Evolutionary conservation across 768 basidiomycete genomes (phyloP).

Genomic region (Pulveroboletus frians): DNA sequence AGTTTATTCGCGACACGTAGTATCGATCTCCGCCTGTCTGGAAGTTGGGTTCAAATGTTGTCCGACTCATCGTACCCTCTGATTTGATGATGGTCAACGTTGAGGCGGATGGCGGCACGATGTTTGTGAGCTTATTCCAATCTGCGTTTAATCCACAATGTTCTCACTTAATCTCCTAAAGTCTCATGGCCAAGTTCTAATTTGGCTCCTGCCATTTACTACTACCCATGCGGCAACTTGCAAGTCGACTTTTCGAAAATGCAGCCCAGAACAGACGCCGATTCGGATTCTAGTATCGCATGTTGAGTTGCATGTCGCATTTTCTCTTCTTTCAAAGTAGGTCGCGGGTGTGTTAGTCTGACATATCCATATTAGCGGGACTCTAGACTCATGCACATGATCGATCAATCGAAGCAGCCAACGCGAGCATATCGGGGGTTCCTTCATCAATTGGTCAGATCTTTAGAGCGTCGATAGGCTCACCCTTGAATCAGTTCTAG

Average conservation of each 20-base stretch:
- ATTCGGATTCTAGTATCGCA: constrained; percentile 13
- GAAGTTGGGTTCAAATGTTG: neutral
- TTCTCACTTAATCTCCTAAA: no score
- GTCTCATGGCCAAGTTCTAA: neutral
- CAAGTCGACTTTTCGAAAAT: neutral
- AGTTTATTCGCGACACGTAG: neutral
- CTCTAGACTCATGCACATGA: constrained; percentile 3
- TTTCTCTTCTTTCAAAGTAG: neutral
- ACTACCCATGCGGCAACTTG: no score
- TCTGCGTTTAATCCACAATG: neutral
- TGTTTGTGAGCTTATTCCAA: no score
- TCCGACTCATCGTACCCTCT: neutral
- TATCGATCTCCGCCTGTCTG: neutral
- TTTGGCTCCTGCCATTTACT: no score
- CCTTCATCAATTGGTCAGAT: neutral
- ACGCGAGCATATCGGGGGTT: constrained; percentile 8
- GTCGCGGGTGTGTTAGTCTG: neutral
- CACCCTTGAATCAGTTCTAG: constrained; percentile 7
- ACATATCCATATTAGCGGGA: neutral
- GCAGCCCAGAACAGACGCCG: neutral
- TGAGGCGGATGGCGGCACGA: no score
- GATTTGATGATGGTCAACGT: neutral
- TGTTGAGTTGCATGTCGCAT: no score
- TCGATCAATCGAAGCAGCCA: constrained; percentile 8
- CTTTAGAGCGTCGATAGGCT: neutral